Percentiles rank a stretch among this genome's conserved stretches.
Conservation (phyloP, 768 basidiomycete genomes). For the Suillus americanus region DNA sequence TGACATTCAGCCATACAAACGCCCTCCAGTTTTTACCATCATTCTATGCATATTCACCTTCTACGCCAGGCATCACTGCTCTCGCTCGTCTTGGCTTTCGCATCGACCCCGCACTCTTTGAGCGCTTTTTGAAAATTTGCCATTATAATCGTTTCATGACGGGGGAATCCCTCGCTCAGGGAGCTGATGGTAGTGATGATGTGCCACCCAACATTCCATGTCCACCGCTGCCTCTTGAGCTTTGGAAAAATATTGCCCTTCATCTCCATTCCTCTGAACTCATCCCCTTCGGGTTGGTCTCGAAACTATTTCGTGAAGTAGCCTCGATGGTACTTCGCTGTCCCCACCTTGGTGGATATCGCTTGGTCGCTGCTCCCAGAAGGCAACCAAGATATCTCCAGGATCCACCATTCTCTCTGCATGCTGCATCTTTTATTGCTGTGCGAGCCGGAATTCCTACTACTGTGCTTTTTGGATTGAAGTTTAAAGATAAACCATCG, state of each 20-base stretch:
- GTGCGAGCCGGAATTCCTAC: background rate
- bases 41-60: background rate
- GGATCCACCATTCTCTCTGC: background rate
- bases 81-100: slow-evolving; percentile 4
- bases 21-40: slow-evolving; percentile 3
- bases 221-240: background rate
- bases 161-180: background rate
- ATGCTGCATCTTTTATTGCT: background rate
- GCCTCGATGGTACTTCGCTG: background rate
- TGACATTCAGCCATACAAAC: background rate
- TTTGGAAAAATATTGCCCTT: background rate
- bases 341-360: background rate
- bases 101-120: slow-evolving; percentile 4
- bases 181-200: background rate
- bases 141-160: background rate
- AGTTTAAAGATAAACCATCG: background rate
- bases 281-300: slow-evolving; percentile 1
- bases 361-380: background rate
- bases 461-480: background rate
- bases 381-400: background rate
- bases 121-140: background rate
- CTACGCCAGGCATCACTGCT: slow-evolving; percentile 6
- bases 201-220: background rate
- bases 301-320: background rate
- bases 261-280: background rate